These are phyloP conservation scores for Trichoderma afroharzianum DNA, from an alignment of 2,329 filamentous ascomycete species.

Conservation along the genomic window DNA sequence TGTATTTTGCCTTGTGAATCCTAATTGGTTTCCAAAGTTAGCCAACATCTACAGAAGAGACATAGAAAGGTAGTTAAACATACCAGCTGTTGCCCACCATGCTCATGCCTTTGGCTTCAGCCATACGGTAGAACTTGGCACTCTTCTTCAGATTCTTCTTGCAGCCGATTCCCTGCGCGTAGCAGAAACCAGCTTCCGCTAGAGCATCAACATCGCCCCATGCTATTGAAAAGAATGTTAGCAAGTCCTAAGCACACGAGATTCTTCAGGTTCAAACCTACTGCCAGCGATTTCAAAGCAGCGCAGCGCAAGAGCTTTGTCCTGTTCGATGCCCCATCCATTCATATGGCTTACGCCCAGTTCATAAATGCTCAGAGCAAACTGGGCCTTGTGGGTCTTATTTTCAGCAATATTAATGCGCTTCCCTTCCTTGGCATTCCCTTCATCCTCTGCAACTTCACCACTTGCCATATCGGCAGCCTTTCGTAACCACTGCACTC, in stretches of 20 bases:
- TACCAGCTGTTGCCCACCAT: constrained; percentile 99
- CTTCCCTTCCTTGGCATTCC: constrained; percentile 60
- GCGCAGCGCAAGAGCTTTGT: constrained; percentile 79
- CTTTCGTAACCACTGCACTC: constrained; percentile 86
- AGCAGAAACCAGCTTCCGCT: constrained; percentile 93
- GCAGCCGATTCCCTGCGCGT: constrained; percentile 86
- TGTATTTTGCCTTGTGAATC: constrained; percentile 97
- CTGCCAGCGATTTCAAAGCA: constrained; percentile 96
- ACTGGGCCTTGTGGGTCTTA: constrained; percentile 85
- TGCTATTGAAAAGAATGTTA: constrained; percentile 40
- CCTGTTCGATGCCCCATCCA: constrained; percentile 94
- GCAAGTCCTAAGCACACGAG: background rate
- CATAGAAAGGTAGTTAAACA: constrained; percentile 36
- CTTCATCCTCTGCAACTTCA: constrained; percentile 80
- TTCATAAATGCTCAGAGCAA: constrained; percentile 93
- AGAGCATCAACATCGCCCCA: constrained; percentile 97
- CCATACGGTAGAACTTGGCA: constrained; percentile 83
- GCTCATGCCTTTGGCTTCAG: constrained; percentile 88
- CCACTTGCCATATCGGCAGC: constrained; percentile 80
- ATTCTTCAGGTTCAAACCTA: constrained; percentile 39
- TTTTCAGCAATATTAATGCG: constrained; percentile 63
- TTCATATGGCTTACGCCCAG: constrained; percentile 96
- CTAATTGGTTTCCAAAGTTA: constrained; percentile 40
- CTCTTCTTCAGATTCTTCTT: constrained; percentile 97
- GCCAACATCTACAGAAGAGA: background rate